A percentile compares a stretch with the other conserved stretches of the same genome.
These are phyloP conservation scores for Calonectria hawksworthii DNA, from an alignment of 2,329 filamentous ascomycete species.

Conservation along the genomic window DNA sequence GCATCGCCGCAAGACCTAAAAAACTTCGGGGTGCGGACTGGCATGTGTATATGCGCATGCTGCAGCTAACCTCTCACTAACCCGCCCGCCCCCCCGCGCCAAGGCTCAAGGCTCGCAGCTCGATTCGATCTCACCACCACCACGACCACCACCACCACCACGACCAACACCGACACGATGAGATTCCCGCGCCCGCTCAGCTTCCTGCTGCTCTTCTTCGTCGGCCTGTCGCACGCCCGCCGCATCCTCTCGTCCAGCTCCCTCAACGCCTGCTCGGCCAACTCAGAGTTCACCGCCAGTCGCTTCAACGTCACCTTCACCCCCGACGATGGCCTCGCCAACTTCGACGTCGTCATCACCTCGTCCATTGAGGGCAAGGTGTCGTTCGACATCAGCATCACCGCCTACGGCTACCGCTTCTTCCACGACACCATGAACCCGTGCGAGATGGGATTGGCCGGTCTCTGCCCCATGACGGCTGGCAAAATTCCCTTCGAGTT, in stretches of 20 bases:
- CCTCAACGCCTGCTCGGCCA: constrained; percentile 84
- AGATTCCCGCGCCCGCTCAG: neutral
- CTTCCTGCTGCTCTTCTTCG: constrained; percentile 30
- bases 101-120: neutral
- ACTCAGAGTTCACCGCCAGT: constrained; percentile 88
- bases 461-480: constrained; percentile 91
- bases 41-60: constrained; percentile 1
- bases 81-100: no score
- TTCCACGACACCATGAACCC: constrained; percentile 79
- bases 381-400: constrained; percentile 79
- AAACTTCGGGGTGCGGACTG: neutral
- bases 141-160: no score
- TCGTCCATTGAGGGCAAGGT: constrained; percentile 87
- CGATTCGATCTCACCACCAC: neutral
- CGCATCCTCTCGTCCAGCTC: constrained; percentile 84
- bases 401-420: constrained; percentile 85
- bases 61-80: neutral
- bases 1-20: neutral
- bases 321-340: constrained; percentile 78
- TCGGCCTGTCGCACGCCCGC: constrained; percentile 42
- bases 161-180: neutral
- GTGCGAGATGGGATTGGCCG: constrained; percentile 76
- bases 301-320: constrained; percentile 89
- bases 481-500: constrained; percentile 83
- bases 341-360: constrained; percentile 82